These are phyloP conservation scores for Ambrosiella cleistominuta DNA, from an alignment of 2,329 filamentous ascomycete genomes.

Conservation along the genomic window DNA sequence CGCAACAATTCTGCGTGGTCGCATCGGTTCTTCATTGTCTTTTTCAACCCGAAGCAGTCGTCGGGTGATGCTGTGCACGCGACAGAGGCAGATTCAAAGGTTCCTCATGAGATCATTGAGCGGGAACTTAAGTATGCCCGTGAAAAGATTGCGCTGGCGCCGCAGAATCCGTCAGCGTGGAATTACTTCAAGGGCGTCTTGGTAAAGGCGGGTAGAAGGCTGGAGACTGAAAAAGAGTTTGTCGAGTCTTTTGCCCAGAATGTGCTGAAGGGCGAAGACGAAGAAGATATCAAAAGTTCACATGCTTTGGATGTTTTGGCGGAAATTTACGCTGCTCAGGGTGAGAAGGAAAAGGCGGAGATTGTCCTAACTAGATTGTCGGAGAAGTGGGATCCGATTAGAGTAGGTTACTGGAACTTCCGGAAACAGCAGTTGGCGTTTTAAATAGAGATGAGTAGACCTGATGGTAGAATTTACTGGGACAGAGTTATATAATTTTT, in stretches of 20 bases:
- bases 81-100: constrained; percentile 34
- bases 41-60: constrained; percentile 39
- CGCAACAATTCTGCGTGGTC: constrained; percentile 97
- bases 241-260: constrained; percentile 32
- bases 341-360: constrained; percentile 43
- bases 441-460: background rate
- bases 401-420: constrained; percentile 82
- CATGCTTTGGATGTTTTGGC: constrained; percentile 56
- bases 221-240: constrained; percentile 31
- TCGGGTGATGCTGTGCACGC: constrained; percentile 29
- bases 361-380: constrained; percentile 56
- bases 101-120: constrained; percentile 48
- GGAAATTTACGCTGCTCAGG: constrained; percentile 43
- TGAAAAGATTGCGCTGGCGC: constrained; percentile 56
- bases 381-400: constrained; percentile 77
- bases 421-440: constrained; percentile 17
- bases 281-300: constrained; percentile 39
- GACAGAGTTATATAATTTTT: too few species aligned
- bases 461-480: too few species aligned
- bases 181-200: constrained; percentile 72
- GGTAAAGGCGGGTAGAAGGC: constrained; percentile 40
- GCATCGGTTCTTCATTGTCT: constrained; percentile 87
- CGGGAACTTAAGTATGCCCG: constrained; percentile 61
- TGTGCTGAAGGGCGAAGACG: constrained; percentile 25
- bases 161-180: constrained; percentile 91